Evolutionary conservation across 148 eudicot species (phyloP).

Genomic region (Fagopyrum homotropicum): DNA sequence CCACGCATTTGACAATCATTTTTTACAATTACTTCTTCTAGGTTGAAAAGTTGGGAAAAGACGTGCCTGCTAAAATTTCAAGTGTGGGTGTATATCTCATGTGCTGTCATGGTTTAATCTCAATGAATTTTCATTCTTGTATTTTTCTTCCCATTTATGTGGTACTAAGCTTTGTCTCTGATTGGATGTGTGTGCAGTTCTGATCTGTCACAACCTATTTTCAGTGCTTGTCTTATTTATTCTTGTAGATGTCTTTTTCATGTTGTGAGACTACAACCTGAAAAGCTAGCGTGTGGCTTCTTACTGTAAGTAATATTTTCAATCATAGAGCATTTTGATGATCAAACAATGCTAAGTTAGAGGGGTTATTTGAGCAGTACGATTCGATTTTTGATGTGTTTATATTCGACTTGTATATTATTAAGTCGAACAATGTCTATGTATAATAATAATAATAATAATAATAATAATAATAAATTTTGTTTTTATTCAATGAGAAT

Average conservation of each 20-base stretch:
- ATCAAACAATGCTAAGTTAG: too few species aligned
- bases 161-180: background rate
- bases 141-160: background rate
- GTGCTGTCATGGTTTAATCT: background rate
- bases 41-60: conserved; percentile 96
- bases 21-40: background rate
- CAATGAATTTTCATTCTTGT: background rate
- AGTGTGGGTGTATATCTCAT: background rate
- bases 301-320: too few species aligned
- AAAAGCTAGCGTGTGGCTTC: too few species aligned
- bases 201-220: background rate
- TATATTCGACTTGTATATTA: too few species aligned
- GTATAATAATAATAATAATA: too few species aligned
- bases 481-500: too few species aligned
- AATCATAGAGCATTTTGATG: too few species aligned
- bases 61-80: conserved; percentile 14
- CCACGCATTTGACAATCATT: background rate
- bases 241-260: background rate
- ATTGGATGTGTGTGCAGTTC: background rate
- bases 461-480: too few species aligned
- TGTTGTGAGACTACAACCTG: background rate
- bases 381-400: too few species aligned
- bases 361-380: too few species aligned
- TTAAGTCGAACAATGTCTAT: too few species aligned
- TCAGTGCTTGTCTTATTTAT: background rate